These are phyloP conservation scores for Sisymbrium altissimum DNA, from an alignment of 345 rosid species.

Conservation along the genomic window DNA sequence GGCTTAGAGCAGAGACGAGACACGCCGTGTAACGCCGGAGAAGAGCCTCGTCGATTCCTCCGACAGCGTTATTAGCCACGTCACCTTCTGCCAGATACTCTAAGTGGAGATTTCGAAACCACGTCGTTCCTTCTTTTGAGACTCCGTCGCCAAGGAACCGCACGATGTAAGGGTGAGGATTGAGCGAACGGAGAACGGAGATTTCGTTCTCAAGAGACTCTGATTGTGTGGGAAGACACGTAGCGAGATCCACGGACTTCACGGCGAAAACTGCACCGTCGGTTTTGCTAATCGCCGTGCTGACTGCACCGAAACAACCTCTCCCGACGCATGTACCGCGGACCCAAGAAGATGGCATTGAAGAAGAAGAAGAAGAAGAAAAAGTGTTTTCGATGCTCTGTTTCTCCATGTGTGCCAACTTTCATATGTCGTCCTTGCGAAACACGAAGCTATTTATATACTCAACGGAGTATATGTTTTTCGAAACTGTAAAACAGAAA, in stretches of 20 bases:
- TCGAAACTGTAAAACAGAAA: neutral
- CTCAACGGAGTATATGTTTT: too few species aligned
- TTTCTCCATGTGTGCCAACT: slow-evolving; percentile 22
- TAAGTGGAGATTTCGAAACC: slow-evolving; percentile 53
- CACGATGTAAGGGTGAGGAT: slow-evolving; percentile 48
- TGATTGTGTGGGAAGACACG: slow-evolving; percentile 34
- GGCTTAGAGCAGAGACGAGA: slow-evolving; percentile 51
- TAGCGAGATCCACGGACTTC: slow-evolving; percentile 47
- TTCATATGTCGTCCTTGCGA: slow-evolving; percentile 4
- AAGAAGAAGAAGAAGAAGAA: slow-evolving; percentile 34
- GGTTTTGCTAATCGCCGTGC: slow-evolving; percentile 29
- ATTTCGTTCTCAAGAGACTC: slow-evolving; percentile 61
- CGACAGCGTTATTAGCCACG: slow-evolving; percentile 37
- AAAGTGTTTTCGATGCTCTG: slow-evolving; percentile 19
- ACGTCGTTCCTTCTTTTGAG: slow-evolving; percentile 30
- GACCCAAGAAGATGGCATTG: slow-evolving; percentile 38
- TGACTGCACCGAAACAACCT: slow-evolving; percentile 61
- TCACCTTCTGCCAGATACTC: slow-evolving; percentile 65
- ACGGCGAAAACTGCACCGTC: slow-evolving; percentile 52
- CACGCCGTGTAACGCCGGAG: slow-evolving; percentile 52
- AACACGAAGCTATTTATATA: slow-evolving; percentile 27
- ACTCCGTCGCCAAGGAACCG: slow-evolving; percentile 52
- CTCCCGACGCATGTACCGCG: slow-evolving; percentile 53
- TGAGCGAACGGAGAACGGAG: slow-evolving; percentile 46
- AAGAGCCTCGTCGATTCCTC: slow-evolving; percentile 40